phyloP scores from a whole-genome alignment of 2,329 filamentous ascomycete genomes.

The Fusarium veterinarium region DNA sequence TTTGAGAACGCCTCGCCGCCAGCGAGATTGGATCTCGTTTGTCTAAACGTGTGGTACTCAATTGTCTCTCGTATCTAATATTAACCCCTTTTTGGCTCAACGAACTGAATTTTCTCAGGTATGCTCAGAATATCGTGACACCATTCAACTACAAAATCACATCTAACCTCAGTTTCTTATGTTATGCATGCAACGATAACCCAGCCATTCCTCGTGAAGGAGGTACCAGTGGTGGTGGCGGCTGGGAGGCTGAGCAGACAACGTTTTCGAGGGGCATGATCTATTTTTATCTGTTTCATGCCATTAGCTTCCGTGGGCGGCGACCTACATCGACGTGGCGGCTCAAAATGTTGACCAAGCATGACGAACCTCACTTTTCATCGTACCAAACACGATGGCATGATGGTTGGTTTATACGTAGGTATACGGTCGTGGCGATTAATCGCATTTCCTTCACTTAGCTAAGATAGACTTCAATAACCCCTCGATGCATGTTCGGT shows the following conservation, averaged over 20 bases:
- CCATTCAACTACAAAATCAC: neutral
- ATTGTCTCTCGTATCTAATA: slow-evolving; percentile 2
- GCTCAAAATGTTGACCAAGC: slow-evolving; percentile 24
- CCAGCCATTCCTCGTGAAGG: slow-evolving; percentile 1
- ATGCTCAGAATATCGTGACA: neutral
- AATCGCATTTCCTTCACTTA: neutral
- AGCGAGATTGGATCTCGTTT: slow-evolving; percentile 32
- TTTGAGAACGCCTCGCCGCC: slow-evolving; percentile 11
- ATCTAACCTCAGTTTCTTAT: slow-evolving; percentile 21
- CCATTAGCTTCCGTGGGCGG: neutral
- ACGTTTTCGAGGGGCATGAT: neutral
- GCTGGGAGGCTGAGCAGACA: slow-evolving; percentile 34
- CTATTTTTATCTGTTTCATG: slow-evolving; percentile 39
- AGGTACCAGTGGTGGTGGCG: slow-evolving; percentile 3
- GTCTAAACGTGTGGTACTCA: neutral
- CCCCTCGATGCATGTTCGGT: neutral
- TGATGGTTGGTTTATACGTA: neutral
- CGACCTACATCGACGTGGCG: slow-evolving; percentile 9
- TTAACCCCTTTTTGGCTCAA: neutral
- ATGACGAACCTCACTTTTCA: neutral
- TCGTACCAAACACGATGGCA: neutral
- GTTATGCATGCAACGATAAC: neutral
- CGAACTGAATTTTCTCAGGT: neutral
- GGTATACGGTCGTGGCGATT: neutral
- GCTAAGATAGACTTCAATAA: neutral